These are phyloP conservation scores for Aquilaria malaccensis DNA, from an alignment of 345 rosid genomes.

Conservation along the genomic window DNA sequence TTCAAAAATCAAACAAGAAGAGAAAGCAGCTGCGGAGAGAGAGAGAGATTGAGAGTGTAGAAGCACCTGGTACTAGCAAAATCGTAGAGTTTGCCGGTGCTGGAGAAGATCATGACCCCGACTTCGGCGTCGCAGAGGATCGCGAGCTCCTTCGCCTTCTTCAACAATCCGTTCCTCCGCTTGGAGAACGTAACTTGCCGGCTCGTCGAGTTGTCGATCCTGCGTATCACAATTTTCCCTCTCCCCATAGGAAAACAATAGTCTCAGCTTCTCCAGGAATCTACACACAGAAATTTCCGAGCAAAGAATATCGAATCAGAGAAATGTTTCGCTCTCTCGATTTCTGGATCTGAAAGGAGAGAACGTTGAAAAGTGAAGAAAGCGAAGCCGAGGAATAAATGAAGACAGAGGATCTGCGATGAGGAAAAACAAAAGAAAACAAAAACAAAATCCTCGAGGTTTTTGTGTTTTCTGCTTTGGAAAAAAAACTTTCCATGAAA, in stretches of 20 bases:
- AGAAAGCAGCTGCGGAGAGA: neutral
- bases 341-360: neutral
- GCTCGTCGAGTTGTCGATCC: constrained; percentile 44
- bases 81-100: constrained; percentile 45
- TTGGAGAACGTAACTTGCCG: constrained; percentile 49
- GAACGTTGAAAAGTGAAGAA: neutral
- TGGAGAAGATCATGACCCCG: constrained; percentile 43
- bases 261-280: neutral
- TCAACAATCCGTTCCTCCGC: constrained; percentile 39
- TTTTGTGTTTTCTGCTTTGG: neutral
- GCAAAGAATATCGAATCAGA: neutral
- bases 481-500: constrained; percentile 7
- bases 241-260: constrained; percentile 28
- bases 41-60: constrained; percentile 4
- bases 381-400: neutral
- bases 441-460: neutral
- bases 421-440: neutral
- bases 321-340: neutral
- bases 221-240: constrained; percentile 43
- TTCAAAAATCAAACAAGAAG: neutral
- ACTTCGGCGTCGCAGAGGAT: constrained; percentile 47
- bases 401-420: neutral
- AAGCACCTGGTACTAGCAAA: constrained; percentile 38
- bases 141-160: constrained; percentile 47
- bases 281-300: neutral